Base-by-base conservation (phyloP, 2,329 filamentous ascomycete genomes). In the Blastomyces percursus region DNA sequence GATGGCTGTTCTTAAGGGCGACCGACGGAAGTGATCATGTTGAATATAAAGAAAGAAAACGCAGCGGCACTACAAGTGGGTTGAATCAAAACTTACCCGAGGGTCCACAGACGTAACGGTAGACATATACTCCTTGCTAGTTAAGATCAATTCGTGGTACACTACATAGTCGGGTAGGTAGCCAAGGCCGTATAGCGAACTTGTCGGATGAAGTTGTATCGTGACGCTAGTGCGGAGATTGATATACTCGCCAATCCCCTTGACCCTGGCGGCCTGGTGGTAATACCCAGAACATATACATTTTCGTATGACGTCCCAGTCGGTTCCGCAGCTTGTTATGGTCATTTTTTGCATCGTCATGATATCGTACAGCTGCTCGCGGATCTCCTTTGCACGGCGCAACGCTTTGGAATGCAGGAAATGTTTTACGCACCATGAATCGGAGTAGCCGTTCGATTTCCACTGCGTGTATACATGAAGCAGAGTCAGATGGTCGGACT, bases 271-370 rank as follows among this genome's bases (percentile, higher is more conserved):
- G 6, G 94, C 94, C 78, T 99, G 94, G 72, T 97, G 93, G 77
- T 97, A 99, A 79, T 96, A 99, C 14, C 94, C 94, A 0, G 90
- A 91, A 79, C 95, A 99, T 72, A 99, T 96, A 74, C 93, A 97
- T 75, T 94, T 93, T 65, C 94, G 87, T 62, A 97, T 91, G 11
- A 95, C 80, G 73, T 99, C 95, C 89, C 94, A 96, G 77, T 99
- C 95, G 52, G 93, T 97, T 40, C 94, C 94, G 71, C 92, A 96
- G 75, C 89, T 92, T 52, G 86, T 79, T 69, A 97, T 83, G 60
- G 83, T 75, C 91, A 99, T 94, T 74, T 94, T 92, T 74, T 96
- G 91, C 79, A 90, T 88, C 68, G 86, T 87, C 86, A 97, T 94
- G 72, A 99, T 97, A 72, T 97, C 94, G 64, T 88, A 79, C 38